phyloP scores from a whole-genome alignment of 2,329 filamentous ascomycete species.

The Claviceps monticola region DNA sequence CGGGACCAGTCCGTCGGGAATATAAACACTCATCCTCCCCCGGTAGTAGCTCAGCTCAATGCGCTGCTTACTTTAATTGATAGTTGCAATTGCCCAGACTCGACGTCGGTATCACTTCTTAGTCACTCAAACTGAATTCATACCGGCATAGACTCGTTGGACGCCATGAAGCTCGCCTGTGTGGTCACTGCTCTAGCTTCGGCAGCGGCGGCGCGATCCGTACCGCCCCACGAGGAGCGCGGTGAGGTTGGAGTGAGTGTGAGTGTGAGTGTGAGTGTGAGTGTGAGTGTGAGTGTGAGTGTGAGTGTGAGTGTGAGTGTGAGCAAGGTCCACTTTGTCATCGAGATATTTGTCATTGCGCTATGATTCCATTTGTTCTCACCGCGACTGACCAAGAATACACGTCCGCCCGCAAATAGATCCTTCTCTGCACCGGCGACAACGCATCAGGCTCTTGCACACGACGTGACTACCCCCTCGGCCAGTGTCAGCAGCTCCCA shows the following conservation, averaged over 20 bases:
- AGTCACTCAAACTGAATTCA: background rate
- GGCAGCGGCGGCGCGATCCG: constrained; percentile 10
- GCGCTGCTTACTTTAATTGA: no score
- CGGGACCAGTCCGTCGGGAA: no score
- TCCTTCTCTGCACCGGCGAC: constrained; percentile 36
- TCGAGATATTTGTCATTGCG: no score
- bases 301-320: constrained; percentile 21
- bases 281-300: constrained; percentile 21
- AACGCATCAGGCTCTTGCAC: constrained; percentile 34
- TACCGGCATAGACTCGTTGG: background rate
- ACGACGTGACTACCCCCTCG: constrained; percentile 28
- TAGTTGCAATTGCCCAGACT: background rate
- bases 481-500: constrained; percentile 32
- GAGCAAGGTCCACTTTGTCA: no score
- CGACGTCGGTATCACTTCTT: background rate
- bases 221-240: constrained; percentile 24
- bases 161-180: constrained; percentile 17
- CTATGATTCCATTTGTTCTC: background rate
- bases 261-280: constrained; percentile 22
- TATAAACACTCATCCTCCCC: no score
- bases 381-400: background rate
- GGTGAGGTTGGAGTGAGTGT: constrained; percentile 33
- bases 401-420: constrained; percentile 14
- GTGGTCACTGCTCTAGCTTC: constrained; percentile 10
- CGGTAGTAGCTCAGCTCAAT: no score